These are phyloP conservation scores for Exophiala dermatitidis DNA, from an alignment of 2,329 filamentous ascomycete genomes.

Conservation along the genomic window DNA sequence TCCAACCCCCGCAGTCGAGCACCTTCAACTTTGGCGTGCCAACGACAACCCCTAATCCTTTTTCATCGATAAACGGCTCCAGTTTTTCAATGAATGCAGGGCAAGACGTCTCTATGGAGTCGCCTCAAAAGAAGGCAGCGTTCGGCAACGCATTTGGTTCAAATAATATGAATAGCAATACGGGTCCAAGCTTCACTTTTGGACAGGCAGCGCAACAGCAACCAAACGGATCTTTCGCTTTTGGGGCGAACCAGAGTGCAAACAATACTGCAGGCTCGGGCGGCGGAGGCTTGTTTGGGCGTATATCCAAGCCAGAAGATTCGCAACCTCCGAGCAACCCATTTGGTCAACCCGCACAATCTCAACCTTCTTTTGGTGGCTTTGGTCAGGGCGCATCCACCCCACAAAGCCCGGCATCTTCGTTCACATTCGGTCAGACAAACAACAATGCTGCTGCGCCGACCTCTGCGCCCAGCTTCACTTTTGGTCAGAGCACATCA, in stretches of 20 bases:
- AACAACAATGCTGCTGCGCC: conserved; percentile 4
- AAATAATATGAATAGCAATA: conserved; percentile 5
- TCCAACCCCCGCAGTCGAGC: conserved; percentile 22
- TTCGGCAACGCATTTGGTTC: conserved; percentile 15
- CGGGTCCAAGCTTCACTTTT: conserved; percentile 19
- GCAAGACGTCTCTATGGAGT: conserved; percentile 23
- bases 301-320: conserved; percentile 5
- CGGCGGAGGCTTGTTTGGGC: conserved; percentile 13
- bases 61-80: conserved; percentile 22
- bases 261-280: conserved; percentile 1
- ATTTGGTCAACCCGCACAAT: conserved; percentile 17
- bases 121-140: conserved; percentile 21
- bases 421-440: conserved; percentile 13
- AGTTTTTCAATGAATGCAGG: conserved; percentile 3
- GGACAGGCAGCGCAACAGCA: conserved; percentile 15
- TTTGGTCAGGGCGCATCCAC: conserved; percentile 14
- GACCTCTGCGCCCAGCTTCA: not conserved
- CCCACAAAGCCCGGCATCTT: conserved; percentile 9
- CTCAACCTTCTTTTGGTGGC: conserved; percentile 15
- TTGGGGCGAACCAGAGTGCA: conserved; percentile 10
- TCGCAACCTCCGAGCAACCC: conserved; percentile 9
- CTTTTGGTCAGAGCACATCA: conserved; percentile 17
- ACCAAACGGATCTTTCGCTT: conserved; percentile 7
- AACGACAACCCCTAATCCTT: conserved; percentile 21
- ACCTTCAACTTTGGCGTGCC: conserved; percentile 21